Percentiles rank a stretch among this genome's conserved stretches.
Evolutionary conservation across 495 filamentous ascomycete species (phyloP).

Genomic region (Talaromyces proteolyticus): DNA sequence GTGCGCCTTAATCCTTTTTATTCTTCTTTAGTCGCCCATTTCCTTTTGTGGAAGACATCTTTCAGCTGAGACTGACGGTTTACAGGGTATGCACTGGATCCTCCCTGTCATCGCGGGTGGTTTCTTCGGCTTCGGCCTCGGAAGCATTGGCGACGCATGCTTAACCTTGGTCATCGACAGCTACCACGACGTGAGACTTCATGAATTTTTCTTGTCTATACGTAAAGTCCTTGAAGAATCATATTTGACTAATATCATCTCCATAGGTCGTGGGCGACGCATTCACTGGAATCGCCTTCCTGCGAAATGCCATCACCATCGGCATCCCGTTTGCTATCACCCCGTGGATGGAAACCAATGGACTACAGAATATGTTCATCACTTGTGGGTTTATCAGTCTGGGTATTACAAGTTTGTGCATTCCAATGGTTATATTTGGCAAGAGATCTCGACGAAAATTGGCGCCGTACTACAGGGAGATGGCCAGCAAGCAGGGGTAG

Average conservation of each 20-base stretch:
- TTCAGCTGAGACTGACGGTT: neutral
- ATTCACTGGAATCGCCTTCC: conserved; percentile 26
- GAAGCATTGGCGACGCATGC: conserved; percentile 25
- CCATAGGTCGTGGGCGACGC: conserved; percentile 28
- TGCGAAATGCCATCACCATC: conserved; percentile 26
- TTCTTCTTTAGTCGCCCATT: neutral
- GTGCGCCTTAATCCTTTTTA: conserved; percentile 10
- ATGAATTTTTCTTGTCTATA: neutral
- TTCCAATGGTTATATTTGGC: conserved; percentile 24
- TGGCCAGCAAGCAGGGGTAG: conserved; percentile 13
- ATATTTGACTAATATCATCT: neutral
- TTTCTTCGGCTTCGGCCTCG: conserved; percentile 28
- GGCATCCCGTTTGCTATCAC: conserved; percentile 28
- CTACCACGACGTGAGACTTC: conserved; percentile 21
- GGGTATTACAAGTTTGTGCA: conserved; percentile 11
- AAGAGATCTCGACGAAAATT: conserved; percentile 15
- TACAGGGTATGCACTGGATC: conserved; percentile 33
- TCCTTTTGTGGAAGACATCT: neutral
- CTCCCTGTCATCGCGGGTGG: conserved; percentile 23
- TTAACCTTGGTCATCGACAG: conserved; percentile 31
- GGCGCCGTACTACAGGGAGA: conserved; percentile 10
- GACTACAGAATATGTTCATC: conserved; percentile 28
- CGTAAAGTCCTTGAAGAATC: neutral
- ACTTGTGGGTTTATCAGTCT: conserved; percentile 24
- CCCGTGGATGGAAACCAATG: conserved; percentile 23